phyloP scores from a whole-genome alignment of 2,329 filamentous ascomycete genomes.

The Fusarium penzigii region DNA sequence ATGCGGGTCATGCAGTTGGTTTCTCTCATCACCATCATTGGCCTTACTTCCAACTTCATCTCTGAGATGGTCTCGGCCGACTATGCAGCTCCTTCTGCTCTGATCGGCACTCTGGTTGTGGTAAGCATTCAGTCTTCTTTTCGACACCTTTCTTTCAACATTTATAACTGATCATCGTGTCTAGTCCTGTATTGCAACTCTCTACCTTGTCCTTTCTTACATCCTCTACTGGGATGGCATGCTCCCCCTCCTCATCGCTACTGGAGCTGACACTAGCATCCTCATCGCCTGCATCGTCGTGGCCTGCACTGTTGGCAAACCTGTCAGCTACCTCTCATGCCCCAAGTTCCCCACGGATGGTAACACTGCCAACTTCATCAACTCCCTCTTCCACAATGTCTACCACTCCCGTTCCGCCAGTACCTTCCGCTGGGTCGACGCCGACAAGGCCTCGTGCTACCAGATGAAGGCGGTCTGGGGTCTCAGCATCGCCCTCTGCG shows the following conservation, averaged over 20 bases:
- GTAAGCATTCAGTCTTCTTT: constrained; percentile 55
- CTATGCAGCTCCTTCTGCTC: constrained; percentile 66
- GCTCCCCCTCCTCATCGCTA: constrained; percentile 71
- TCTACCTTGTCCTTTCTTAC: constrained; percentile 79
- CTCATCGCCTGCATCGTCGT: constrained; percentile 79
- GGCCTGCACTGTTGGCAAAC: constrained; percentile 75
- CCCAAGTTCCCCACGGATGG: constrained; percentile 46
- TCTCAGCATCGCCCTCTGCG: constrained; percentile 74
- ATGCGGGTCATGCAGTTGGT: constrained; percentile 71
- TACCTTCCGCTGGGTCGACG: constrained; percentile 49
- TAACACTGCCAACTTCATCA: constrained; percentile 46
- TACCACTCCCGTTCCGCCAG: constrained; percentile 34
- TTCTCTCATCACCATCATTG: constrained; percentile 75
- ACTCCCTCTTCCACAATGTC: constrained; percentile 44
- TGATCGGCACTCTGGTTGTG: constrained; percentile 77
- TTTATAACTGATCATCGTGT: constrained; percentile 11
- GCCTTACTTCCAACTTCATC: constrained; percentile 81
- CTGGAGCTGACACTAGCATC: constrained; percentile 66
- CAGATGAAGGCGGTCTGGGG: constrained; percentile 90
- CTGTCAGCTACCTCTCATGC: constrained; percentile 78
- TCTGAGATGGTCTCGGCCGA: constrained; percentile 68
- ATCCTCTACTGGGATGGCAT: constrained; percentile 79
- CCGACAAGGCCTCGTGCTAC: constrained; percentile 67
- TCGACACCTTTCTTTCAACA: background rate
- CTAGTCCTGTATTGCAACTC: constrained; percentile 73